phyloP scores from a whole-genome alignment of 768 basidiomycete genomes.

The Calocera cornea region DNA sequence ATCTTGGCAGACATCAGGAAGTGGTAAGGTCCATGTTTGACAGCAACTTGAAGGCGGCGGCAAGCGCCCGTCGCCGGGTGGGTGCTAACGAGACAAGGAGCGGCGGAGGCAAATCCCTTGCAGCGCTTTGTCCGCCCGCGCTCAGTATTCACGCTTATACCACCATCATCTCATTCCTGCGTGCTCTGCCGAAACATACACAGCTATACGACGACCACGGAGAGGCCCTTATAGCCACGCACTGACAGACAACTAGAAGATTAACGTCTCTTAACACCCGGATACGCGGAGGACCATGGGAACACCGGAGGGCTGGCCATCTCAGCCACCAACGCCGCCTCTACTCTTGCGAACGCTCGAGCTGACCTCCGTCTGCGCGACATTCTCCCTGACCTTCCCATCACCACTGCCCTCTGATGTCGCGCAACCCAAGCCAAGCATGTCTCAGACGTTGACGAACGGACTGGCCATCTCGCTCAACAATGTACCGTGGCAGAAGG shows the following conservation, averaged over 20 bases:
- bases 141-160: no score
- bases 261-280: not conserved
- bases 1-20: no score
- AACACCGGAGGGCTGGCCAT: not conserved
- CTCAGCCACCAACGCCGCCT: not conserved
- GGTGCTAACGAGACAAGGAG: not conserved
- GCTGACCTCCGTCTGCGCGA: not conserved
- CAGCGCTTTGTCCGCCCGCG: not conserved
- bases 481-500: slow-evolving; percentile 60
- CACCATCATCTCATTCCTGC: no score
- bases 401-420: not conserved
- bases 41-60: not conserved
- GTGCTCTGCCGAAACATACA: not conserved
- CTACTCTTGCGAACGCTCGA: not conserved
- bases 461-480: slow-evolving; percentile 74
- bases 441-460: slow-evolving; percentile 54
- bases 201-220: not conserved
- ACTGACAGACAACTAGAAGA: no score
- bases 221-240: no score
- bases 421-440: slow-evolving; percentile 1
- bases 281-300: not conserved
- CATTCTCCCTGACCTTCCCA: not conserved
- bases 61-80: not conserved
- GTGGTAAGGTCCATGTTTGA: no score
- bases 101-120: not conserved